Conservation (phyloP, 164 flowering plant species). For the Nymphaea thermarum region DNA sequence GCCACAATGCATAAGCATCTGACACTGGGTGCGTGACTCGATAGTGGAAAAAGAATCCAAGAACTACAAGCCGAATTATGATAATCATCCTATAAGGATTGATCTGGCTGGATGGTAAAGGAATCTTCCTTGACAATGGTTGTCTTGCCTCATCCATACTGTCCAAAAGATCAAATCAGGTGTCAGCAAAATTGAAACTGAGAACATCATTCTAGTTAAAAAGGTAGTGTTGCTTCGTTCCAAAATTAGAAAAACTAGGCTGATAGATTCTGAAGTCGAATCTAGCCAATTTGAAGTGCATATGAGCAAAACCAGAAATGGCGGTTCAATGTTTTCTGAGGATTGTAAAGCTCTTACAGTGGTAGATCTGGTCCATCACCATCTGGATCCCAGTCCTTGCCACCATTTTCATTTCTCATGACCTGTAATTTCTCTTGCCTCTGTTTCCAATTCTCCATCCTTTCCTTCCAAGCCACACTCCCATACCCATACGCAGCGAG, state of each 20-base stretch:
- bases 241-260: background rate
- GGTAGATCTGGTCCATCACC: conserved; percentile 49
- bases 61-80: conserved; percentile 43
- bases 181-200: conserved; percentile 2
- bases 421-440: conserved; percentile 43
- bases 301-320: no score
- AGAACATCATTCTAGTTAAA: background rate
- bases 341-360: conserved; percentile 24
- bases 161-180: conserved; percentile 6
- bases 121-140: conserved; percentile 52
- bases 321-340: background rate
- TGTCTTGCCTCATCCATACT: conserved; percentile 68
- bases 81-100: conserved; percentile 60
- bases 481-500: conserved; percentile 71
- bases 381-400: conserved; percentile 36
- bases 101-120: conserved; percentile 47
- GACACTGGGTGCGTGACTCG: conserved; percentile 44
- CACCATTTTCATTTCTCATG: conserved; percentile 34
- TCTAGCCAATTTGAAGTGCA: no score
- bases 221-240: background rate
- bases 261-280: background rate
- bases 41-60: conserved; percentile 56
- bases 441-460: conserved; percentile 51
- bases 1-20: conserved; percentile 53
- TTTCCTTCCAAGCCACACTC: conserved; percentile 67